These are phyloP conservation scores for Trichoderma sp. DNA, from an alignment of 2,329 filamentous ascomycete genomes.

Conservation along the genomic window DNA sequence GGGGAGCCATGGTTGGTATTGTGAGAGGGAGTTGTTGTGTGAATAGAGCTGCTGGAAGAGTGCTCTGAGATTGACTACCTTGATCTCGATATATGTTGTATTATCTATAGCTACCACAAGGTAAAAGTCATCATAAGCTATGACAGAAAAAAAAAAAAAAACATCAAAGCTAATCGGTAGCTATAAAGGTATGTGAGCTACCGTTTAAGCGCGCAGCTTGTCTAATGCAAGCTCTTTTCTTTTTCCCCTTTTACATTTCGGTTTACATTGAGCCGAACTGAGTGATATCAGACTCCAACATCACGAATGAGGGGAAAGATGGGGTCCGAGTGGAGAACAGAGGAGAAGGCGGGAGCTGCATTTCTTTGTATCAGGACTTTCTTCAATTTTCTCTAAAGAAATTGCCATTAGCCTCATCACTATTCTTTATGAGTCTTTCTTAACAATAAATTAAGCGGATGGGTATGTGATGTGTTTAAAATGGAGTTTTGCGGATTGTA, in stretches of 20 bases:
- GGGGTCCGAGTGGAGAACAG: conserved; percentile 14
- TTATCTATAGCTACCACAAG: not conserved
- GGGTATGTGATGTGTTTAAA: not conserved
- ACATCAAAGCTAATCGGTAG: not conserved
- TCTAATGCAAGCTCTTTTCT: not conserved
- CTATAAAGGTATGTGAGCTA: not conserved
- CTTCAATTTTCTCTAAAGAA: not conserved
- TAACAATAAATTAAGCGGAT: not conserved
- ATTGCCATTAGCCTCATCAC: not conserved
- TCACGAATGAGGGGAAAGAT: conserved; percentile 21
- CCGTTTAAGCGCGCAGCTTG: not conserved
- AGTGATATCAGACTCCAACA: conserved; percentile 21
- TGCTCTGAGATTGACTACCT: not conserved
- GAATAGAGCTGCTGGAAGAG: not conserved
- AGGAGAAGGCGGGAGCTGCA: conserved; percentile 6
- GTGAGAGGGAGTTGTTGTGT: not conserved
- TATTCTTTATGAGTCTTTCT: not conserved
- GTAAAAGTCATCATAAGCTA: not conserved
- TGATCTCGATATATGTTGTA: not conserved
- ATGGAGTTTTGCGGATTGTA: not conserved
- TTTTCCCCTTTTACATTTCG: not conserved
- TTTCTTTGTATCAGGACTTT: not conserved
- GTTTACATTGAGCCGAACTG: conserved; percentile 20
- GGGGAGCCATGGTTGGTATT: conserved; percentile 13
- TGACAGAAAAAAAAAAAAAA: not conserved